These are phyloP conservation scores for Neurospora intermedia DNA, from an alignment of 495 filamentous ascomycete species.

Conservation along the genomic window DNA sequence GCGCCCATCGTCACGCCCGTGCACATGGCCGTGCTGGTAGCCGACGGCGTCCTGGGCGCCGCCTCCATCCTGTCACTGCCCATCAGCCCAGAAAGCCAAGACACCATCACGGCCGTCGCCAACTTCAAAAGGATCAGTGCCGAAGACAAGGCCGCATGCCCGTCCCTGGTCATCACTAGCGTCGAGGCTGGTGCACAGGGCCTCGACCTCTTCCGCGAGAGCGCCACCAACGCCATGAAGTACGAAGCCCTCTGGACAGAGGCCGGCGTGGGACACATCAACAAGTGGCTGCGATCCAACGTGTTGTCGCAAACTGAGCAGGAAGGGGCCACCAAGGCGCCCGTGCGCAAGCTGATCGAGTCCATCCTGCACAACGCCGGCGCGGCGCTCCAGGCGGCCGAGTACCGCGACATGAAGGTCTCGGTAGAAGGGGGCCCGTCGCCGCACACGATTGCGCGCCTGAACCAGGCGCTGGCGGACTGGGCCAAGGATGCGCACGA, in stretches of 20 bases:
- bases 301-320: slow-evolving; percentile 27
- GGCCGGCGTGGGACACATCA: slow-evolving; percentile 53
- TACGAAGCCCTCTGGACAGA: slow-evolving; percentile 67
- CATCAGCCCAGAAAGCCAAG: slow-evolving; percentile 16
- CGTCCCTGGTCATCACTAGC: slow-evolving; percentile 26
- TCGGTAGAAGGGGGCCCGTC: slow-evolving; percentile 18
- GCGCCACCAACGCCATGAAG: slow-evolving; percentile 52
- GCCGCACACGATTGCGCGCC: slow-evolving; percentile 30
- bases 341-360: slow-evolving; percentile 52
- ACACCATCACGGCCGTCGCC: slow-evolving; percentile 29
- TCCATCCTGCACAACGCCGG: slow-evolving; percentile 54
- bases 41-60: slow-evolving; percentile 46
- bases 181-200: slow-evolving; percentile 43
- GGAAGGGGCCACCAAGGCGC: slow-evolving; percentile 39
- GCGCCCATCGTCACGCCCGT: slow-evolving; percentile 69
- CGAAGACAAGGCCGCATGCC: slow-evolving; percentile 22
- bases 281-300: slow-evolving; percentile 55
- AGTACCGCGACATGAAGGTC: slow-evolving; percentile 27
- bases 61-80: slow-evolving; percentile 29
- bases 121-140: slow-evolving; percentile 28
- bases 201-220: slow-evolving; percentile 53
- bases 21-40: slow-evolving; percentile 69
- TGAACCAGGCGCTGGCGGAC: slow-evolving; percentile 46
- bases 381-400: slow-evolving; percentile 39
- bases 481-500: slow-evolving; percentile 77